A percentile compares a stretch with the other conserved stretches of the same genome.
phyloP scores from a whole-genome alignment of 208 protist genomes.

The Trypanosoma avium region DNA sequence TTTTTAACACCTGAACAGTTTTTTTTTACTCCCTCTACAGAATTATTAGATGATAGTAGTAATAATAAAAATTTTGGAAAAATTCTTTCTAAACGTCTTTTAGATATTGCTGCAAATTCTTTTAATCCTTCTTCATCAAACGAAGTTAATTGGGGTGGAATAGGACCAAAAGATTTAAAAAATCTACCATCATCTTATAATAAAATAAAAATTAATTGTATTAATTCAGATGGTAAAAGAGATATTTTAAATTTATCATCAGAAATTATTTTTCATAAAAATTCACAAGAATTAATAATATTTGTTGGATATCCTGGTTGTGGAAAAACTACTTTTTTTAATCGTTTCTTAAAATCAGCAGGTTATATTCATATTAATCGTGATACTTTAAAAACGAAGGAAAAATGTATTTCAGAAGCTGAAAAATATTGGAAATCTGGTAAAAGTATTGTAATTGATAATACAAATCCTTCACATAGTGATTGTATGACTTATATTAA shows the following conservation, averaged over 20 bases:
- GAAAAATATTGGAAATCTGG: slow-evolving; percentile 43
- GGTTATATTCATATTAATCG: slow-evolving; percentile 84
- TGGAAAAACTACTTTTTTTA: slow-evolving; percentile 91
- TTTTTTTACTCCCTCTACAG: slow-evolving; percentile 36
- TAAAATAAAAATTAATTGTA: slow-evolving; percentile 24
- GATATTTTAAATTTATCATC: slow-evolving; percentile 3
- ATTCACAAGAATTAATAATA: slow-evolving; percentile 83
- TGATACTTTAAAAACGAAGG: slow-evolving; percentile 73
- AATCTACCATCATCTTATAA: slow-evolving; percentile 51
- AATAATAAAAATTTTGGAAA: neutral
- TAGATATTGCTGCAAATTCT: neutral
- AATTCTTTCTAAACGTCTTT: slow-evolving; percentile 7
- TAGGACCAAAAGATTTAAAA: slow-evolving; percentile 47
- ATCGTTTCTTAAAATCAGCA: slow-evolving; percentile 68
- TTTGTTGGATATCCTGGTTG: slow-evolving; percentile 81
- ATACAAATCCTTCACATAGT: slow-evolving; percentile 76
- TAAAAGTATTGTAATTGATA: slow-evolving; percentile 89
- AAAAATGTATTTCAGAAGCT: slow-evolving; percentile 57
- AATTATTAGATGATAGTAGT: slow-evolving; percentile 17
- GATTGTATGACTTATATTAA: slow-evolving; percentile 62
- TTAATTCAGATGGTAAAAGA: slow-evolving; percentile 22
- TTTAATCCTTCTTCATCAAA: no score
- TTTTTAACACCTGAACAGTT: slow-evolving; percentile 93
- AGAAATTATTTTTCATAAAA: slow-evolving; percentile 11
- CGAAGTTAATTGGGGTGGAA: slow-evolving; percentile 52